A percentile compares a stretch with the other conserved stretches of the same genome.
phyloP scores from a whole-genome alignment of 192 early-diverging fungal genomes.

The Coemansia javaensis region DNA sequence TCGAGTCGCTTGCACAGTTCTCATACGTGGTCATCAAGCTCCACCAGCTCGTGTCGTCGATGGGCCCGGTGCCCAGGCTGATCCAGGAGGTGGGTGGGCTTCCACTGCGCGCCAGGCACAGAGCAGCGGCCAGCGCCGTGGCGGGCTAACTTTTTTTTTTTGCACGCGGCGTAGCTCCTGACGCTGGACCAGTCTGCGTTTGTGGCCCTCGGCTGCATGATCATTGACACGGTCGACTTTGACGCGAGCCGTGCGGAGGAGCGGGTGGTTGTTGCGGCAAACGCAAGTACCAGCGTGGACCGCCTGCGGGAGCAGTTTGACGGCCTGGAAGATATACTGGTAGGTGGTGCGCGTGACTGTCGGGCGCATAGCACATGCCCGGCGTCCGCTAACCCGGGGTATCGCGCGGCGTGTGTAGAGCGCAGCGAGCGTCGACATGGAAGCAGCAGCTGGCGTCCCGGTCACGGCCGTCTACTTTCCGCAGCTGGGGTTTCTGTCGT shows the following conservation, averaged over 20 bases:
- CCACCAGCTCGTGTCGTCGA: constrained; percentile 7
- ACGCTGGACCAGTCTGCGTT: constrained; percentile 16
- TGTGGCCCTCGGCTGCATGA: constrained; percentile 15
- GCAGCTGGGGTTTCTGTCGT: constrained; percentile 45
- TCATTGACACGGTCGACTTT: constrained; percentile 32
- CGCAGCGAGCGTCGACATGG: constrained; percentile 31
- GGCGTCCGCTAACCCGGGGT: no score
- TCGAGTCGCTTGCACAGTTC: constrained; percentile 35
- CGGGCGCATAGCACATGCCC: not conserved
- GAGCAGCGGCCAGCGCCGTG: no score
- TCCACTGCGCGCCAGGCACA: not conserved
- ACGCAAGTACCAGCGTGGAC: constrained; percentile 27
- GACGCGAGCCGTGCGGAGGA: constrained; percentile 20
- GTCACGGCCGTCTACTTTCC: constrained; percentile 43
- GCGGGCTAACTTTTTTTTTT: not conserved
- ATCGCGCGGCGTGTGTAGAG: constrained; percentile 15
- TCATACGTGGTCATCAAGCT: constrained; percentile 25
- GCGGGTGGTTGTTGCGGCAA: constrained; percentile 16
- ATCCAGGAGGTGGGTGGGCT: constrained; percentile 16
- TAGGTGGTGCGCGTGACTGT: constrained; percentile 2
- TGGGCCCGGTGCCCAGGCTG: constrained; percentile 10
- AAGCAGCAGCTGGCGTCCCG: constrained; percentile 12
- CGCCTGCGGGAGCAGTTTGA: constrained; percentile 20
- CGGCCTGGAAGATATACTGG: constrained; percentile 15
- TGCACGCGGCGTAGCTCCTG: constrained; percentile 14